Evolutionary conservation across 1,284 basidiomycete species (phyloP).

Genomic region (Phellinidium pouzarii): DNA sequence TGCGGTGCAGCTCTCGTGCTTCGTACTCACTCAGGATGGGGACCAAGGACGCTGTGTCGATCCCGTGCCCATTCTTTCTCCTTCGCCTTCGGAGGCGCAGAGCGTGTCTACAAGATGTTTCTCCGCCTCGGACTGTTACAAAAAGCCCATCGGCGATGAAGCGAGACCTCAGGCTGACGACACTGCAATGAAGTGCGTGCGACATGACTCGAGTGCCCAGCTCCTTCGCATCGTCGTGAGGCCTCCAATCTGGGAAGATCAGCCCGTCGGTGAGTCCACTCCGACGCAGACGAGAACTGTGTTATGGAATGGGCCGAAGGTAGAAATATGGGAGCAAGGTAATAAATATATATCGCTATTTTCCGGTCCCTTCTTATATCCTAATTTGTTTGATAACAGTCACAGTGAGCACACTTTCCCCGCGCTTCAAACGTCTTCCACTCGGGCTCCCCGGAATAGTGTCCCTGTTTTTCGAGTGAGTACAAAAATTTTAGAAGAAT

Average conservation of each 20-base stretch:
- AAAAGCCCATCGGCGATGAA: constrained; percentile 16
- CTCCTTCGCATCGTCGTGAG: constrained; percentile 42
- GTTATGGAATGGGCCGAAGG: constrained; percentile 61
- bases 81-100: constrained; percentile 13
- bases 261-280: not conserved
- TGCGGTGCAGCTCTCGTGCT: constrained; percentile 35
- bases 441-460: constrained; percentile 34
- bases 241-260: constrained; percentile 19
- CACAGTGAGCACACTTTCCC: constrained; percentile 40
- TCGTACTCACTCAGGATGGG: constrained; percentile 27
- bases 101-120: constrained; percentile 29
- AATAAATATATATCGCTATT: constrained; percentile 7
- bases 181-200: constrained; percentile 32
- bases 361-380: not conserved
- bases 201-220: constrained; percentile 38
- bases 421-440: constrained; percentile 42
- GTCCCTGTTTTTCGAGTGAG: constrained; percentile 40
- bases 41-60: constrained; percentile 40
- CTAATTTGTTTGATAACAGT: constrained; percentile 34
- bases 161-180: not conserved
- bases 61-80: constrained; percentile 44
- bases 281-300: constrained; percentile 33
- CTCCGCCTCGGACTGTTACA: constrained; percentile 31
- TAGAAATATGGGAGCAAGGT: constrained; percentile 69
- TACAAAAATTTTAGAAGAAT: constrained; percentile 5